phyloP scores from a whole-genome alignment of 2,329 filamentous ascomycete genomes.

The Metarhizium album region DNA sequence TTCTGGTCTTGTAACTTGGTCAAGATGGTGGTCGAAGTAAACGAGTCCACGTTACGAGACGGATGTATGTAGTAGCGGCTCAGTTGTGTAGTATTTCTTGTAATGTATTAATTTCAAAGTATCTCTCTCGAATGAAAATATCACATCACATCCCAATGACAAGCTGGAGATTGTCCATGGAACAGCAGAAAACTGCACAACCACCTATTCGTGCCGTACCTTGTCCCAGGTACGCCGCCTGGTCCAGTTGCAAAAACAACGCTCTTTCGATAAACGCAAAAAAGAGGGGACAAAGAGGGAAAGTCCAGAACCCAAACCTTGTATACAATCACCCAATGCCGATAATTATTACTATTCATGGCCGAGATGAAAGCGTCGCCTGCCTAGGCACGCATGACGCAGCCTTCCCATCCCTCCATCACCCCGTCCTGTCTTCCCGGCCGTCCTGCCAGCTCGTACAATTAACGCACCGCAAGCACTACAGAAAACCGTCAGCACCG shows the following conservation, averaged over 20 bases:
- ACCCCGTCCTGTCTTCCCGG: conserved; percentile 27
- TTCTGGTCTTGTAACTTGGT: conserved; percentile 21
- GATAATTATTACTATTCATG: no score
- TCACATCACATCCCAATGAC: no score
- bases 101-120: background rate
- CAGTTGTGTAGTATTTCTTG: background rate
- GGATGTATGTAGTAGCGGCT: background rate
- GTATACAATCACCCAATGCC: no score
- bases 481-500: conserved; percentile 3
- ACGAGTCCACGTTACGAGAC: background rate
- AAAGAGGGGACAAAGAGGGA: no score
- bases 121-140: background rate
- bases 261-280: no score
- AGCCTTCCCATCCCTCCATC: background rate
- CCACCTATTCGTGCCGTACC: no score
- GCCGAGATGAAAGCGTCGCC: no score
- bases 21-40: background rate
- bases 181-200: no score
- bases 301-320: no score
- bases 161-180: no score
- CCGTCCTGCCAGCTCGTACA: conserved; percentile 43
- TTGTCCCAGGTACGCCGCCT: no score
- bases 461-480: conserved; percentile 36
- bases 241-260: no score
- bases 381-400: background rate